Percentiles rank a stretch among this genome's conserved stretches.
phyloP scores from a whole-genome alignment of 106 monocot species.

The Posidonia australis region DNA sequence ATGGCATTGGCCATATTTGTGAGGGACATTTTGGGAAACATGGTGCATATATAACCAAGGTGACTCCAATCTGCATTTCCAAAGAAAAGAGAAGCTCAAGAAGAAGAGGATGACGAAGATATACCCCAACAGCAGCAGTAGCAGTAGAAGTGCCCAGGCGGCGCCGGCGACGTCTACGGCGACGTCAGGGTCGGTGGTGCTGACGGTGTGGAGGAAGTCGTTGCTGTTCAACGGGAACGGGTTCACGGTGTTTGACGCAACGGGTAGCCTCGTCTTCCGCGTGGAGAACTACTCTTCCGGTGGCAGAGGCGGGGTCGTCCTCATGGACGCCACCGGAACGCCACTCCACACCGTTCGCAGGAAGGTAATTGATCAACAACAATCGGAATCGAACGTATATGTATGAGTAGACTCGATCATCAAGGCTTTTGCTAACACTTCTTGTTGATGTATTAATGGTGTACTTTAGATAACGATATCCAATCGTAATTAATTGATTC shows the following conservation, averaged over 20 bases:
- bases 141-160: too few species aligned
- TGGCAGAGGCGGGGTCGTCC: conserved; percentile 29
- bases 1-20: too few species aligned
- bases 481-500: too few species aligned
- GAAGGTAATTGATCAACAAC: conserved; percentile 20
- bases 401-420: too few species aligned
- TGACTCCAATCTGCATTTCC: too few species aligned
- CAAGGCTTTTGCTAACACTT: too few species aligned
- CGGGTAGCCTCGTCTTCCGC: conserved; percentile 36
- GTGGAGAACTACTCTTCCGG: conserved; percentile 47
- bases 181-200: conserved; percentile 5
- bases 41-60: too few species aligned
- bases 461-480: too few species aligned
- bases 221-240: conserved; percentile 34
- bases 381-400: too few species aligned
- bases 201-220: conserved; percentile 45
- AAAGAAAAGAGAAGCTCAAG: too few species aligned
- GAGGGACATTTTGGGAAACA: too few species aligned
- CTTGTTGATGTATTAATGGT: too few species aligned
- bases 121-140: background rate
- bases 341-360: conserved; percentile 43
- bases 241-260: conserved; percentile 45
- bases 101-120: conserved; percentile 3
- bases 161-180: background rate
- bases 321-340: conserved; percentile 57